Evolutionary conservation across 2,329 filamentous ascomycete species (phyloP).

Genomic region (Conoideocrella luteorostrata): DNA sequence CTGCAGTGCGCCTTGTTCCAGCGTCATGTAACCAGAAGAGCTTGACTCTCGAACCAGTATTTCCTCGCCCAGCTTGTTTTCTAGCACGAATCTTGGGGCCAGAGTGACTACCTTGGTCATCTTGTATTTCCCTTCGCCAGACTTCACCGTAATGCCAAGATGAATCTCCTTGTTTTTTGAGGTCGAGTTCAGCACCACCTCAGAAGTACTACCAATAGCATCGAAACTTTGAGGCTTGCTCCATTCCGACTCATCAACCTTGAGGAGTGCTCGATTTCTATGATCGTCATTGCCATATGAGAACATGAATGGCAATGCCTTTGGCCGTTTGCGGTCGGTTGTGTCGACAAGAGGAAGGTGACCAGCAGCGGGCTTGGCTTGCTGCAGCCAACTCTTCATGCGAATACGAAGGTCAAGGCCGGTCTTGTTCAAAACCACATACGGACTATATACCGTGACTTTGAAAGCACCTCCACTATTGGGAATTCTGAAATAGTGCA

Average conservation of each 20-base stretch:
- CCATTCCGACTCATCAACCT: constrained; percentile 86
- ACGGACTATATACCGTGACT: constrained; percentile 90
- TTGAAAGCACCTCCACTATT: constrained; percentile 94
- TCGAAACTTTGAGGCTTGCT: constrained; percentile 98
- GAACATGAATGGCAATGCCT: constrained; percentile 90
- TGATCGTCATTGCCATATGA: constrained; percentile 84
- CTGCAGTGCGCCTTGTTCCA: constrained; percentile 72
- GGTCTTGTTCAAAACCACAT: constrained; percentile 92
- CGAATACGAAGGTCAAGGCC: constrained; percentile 82
- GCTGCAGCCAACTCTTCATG: constrained; percentile 82
- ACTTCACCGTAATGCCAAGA: constrained; percentile 78
- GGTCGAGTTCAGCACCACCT: constrained; percentile 73
- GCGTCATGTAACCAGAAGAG: constrained; percentile 74
- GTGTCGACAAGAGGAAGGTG: constrained; percentile 55
- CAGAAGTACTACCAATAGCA: constrained; percentile 87
- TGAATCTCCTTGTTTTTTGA: constrained; percentile 76
- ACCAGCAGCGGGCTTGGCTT: constrained; percentile 75
- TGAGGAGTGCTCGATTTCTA: constrained; percentile 82
- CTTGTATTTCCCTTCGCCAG: constrained; percentile 96
- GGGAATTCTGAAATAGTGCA: constrained; percentile 87
- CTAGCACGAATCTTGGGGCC: constrained; percentile 84
- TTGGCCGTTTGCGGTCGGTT: constrained; percentile 51
- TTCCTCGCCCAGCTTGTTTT: constrained; percentile 86
- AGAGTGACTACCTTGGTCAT: constrained; percentile 93
- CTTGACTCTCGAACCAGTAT: constrained; percentile 87